Conservation (phyloP, 257 asterid genomes). For the Nicotiana attenuata region DNA sequence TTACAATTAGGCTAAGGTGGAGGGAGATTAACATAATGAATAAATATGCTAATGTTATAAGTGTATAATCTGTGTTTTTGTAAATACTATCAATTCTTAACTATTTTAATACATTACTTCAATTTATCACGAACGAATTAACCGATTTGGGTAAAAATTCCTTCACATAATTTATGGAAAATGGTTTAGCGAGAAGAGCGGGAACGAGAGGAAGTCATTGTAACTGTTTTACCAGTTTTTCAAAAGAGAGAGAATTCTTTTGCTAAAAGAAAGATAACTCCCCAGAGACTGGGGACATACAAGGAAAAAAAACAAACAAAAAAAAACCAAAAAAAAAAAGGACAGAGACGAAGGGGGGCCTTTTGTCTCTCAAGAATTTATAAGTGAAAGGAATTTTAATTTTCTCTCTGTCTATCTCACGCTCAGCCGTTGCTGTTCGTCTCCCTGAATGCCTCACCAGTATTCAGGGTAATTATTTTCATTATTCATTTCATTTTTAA, state of each 20-base stretch:
- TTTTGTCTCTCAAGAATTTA: slow-evolving; percentile 42
- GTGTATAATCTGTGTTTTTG: background rate
- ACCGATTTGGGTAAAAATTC: background rate
- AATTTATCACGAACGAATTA: background rate
- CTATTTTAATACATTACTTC: background rate
- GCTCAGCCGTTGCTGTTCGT: slow-evolving; percentile 87
- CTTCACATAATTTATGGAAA: background rate
- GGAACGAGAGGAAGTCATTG: background rate
- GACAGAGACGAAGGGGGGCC: slow-evolving; percentile 27
- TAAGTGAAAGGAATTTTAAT: slow-evolving; percentile 74
- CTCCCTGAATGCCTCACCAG: slow-evolving; percentile 99
- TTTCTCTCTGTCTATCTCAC: slow-evolving; percentile 47
- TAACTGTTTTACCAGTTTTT: background rate
- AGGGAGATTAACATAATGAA: too few species aligned
- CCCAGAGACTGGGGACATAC: slow-evolving; percentile 10
- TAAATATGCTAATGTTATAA: too few species aligned
- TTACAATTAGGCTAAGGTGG: too few species aligned
- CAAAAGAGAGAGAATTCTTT: background rate
- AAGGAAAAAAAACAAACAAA: background rate
- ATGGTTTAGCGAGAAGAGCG: background rate
- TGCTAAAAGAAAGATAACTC: slow-evolving; percentile 3
- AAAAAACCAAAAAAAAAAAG: background rate
- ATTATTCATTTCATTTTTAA: background rate
- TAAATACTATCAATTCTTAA: too few species aligned
- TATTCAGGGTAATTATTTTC: slow-evolving; percentile 66